Conservation (phyloP, 169 alveolate genomes). For the Pseudocohnilembus persalinus region DNA sequence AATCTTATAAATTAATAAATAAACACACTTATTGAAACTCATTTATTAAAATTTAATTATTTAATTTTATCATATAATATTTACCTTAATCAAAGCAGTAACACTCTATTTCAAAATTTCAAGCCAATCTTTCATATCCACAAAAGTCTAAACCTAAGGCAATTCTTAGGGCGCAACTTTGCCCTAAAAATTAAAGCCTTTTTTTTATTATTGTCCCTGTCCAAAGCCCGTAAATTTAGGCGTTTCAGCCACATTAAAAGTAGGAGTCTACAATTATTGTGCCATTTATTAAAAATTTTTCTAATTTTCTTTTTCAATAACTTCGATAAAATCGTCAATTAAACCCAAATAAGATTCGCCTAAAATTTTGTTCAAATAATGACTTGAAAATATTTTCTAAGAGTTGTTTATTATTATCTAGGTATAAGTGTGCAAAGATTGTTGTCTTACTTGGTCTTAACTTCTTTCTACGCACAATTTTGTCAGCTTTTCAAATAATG, state of each 20-base stretch:
- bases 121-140: not conserved
- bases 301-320: not conserved
- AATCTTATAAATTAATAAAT: too few species aligned
- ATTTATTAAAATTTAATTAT: too few species aligned
- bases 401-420: not conserved
- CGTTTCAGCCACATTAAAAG: not conserved
- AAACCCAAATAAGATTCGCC: not conserved
- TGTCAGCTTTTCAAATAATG: not conserved
- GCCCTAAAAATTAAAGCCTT: not conserved
- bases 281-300: not conserved
- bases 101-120: too few species aligned
- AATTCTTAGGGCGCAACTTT: not conserved
- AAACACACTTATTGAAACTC: too few species aligned
- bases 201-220: too few species aligned
- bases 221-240: not conserved
- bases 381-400: not conserved
- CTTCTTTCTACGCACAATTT: not conserved
- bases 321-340: not conserved
- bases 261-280: not conserved
- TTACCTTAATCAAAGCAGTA: not conserved
- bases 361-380: not conserved
- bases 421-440: not conserved
- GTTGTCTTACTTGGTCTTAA: not conserved
- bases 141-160: not conserved
- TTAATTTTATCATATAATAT: too few species aligned